A percentile compares a stretch with the other conserved stretches of the same genome.
Evolutionary conservation across 2,329 filamentous ascomycete species (phyloP).

Genomic region (Penicillium sp.): DNA sequence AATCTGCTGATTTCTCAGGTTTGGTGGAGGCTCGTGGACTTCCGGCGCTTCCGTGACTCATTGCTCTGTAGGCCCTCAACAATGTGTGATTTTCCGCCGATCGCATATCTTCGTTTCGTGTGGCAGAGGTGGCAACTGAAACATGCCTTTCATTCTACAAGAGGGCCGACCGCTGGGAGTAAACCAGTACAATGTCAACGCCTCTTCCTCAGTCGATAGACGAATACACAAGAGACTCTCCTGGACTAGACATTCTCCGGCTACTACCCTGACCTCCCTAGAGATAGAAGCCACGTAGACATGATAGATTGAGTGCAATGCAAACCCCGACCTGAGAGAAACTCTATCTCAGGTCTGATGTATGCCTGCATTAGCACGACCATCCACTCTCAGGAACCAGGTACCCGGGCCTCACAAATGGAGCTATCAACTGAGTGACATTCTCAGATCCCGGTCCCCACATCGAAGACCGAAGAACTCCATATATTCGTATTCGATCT

Average conservation of each 20-base stretch:
- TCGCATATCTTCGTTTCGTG: conserved; percentile 3
- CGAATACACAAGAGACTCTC: neutral
- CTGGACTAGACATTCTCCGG: neutral
- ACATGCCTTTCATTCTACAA: neutral
- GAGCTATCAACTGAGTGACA: conserved; percentile 16
- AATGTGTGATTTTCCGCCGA: neutral
- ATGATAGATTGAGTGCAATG: neutral
- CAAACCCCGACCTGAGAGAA: conserved; percentile 3
- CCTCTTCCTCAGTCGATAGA: too few species aligned
- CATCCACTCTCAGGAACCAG: conserved; percentile 3
- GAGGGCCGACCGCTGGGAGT: too few species aligned
- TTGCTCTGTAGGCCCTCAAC: neutral
- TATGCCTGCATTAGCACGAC: conserved; percentile 16
- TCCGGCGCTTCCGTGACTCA: neutral
- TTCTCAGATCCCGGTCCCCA: conserved; percentile 15
- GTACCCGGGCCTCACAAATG: conserved; percentile 6
- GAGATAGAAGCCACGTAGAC: neutral
- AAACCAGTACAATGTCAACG: too few species aligned
- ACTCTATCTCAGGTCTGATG: conserved; percentile 10
- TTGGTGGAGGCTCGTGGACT: neutral
- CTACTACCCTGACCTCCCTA: neutral
- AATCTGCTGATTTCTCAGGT: neutral
- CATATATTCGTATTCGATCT: neutral
- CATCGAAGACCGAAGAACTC: neutral
- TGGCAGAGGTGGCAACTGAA: neutral